Evolutionary conservation across 306 rosid species (phyloP).

Genomic region (Citrullus mucosospermus): DNA sequence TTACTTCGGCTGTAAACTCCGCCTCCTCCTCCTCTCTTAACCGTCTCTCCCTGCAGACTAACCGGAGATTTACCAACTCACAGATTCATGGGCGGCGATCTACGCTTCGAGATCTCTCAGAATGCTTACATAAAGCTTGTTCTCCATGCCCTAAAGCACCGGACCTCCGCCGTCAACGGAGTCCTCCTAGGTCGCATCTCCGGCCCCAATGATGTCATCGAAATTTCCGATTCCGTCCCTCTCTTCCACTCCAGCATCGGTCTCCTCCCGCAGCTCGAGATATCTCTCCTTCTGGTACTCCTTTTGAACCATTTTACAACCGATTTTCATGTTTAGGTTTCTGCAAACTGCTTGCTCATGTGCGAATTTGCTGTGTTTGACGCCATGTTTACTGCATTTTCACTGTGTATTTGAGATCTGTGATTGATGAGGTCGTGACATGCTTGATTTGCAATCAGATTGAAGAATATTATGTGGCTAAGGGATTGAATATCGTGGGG

Average conservation of each 20-base stretch:
- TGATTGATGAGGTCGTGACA: neutral
- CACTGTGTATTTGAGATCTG: neutral
- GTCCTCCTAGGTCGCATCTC: constrained; percentile 75
- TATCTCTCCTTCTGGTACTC: constrained; percentile 75
- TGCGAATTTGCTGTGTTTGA: neutral
- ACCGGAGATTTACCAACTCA: neutral
- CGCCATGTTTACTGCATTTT: neutral
- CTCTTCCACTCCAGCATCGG: constrained; percentile 82
- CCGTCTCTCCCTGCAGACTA: neutral
- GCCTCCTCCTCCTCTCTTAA: neutral
- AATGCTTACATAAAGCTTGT: constrained; percentile 76
- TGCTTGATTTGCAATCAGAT: constrained; percentile 31
- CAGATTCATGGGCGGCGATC: constrained; percentile 55
- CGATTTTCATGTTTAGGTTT: neutral
- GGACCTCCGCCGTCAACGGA: constrained; percentile 77
- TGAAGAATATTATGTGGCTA: constrained; percentile 62
- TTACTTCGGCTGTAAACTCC: neutral
- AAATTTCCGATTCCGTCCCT: constrained; percentile 81
- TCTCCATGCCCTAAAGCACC: constrained; percentile 77
- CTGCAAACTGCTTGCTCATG: neutral
- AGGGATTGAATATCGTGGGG: constrained; percentile 70
- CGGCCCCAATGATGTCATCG: constrained; percentile 44
- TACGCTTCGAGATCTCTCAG: constrained; percentile 62
- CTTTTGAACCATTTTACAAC: neutral
- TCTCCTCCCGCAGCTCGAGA: constrained; percentile 93